These are phyloP conservation scores for Gymnopilus dilepis DNA, from an alignment of 768 basidiomycete species.

Conservation along the genomic window DNA sequence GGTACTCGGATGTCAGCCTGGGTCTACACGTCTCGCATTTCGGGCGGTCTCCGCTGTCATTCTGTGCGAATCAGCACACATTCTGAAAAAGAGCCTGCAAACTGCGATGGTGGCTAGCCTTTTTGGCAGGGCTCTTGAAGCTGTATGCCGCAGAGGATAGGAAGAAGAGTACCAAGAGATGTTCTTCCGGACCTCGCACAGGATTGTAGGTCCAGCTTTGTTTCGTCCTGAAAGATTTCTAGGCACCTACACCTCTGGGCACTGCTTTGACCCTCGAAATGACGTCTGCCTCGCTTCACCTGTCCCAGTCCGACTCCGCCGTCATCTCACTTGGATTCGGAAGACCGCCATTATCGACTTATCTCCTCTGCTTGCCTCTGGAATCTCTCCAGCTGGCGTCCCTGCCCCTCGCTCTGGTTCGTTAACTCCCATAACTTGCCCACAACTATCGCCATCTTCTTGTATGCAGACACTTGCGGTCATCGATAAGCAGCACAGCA, in stretches of 20 bases:
- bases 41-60: conserved; percentile 3
- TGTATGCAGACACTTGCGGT: neutral
- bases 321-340: neutral
- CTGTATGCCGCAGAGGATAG: neutral
- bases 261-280: neutral
- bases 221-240: neutral
- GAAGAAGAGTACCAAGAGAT: neutral
- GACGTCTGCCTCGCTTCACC: neutral
- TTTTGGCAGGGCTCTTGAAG: neutral
- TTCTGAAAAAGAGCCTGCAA: no score
- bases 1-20: neutral
- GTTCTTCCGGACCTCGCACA: neutral
- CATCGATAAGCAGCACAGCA: neutral
- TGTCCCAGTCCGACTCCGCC: neutral
- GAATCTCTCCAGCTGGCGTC: neutral
- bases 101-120: neutral
- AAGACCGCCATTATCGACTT: no score
- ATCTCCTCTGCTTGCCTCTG: neutral
- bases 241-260: neutral
- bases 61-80: neutral
- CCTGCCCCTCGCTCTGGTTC: neutral
- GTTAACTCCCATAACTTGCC: no score
- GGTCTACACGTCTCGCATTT: neutral
- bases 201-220: neutral
- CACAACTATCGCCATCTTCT: no score